Conservation (phyloP, 2,329 filamentous ascomycete species). For the Ilyonectria mors-panacis region DNA sequence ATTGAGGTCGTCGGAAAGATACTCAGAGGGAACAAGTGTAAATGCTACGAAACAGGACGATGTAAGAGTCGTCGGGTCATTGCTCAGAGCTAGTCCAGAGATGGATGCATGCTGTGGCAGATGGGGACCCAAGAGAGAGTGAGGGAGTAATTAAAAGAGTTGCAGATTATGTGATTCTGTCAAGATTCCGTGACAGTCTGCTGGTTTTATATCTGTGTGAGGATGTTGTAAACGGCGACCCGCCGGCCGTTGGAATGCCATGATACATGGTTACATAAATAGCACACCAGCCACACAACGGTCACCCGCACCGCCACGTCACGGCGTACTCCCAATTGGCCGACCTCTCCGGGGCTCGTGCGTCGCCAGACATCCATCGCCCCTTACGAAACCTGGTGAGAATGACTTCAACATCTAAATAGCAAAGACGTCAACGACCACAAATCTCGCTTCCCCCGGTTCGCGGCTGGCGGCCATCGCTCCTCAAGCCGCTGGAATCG, state of each 20-base stretch:
- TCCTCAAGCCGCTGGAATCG: slow-evolving; percentile 13
- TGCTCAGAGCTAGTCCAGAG: background rate
- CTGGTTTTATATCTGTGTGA: slow-evolving; percentile 11
- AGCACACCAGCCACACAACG: slow-evolving; percentile 35
- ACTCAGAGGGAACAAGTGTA: background rate
- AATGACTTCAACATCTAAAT: slow-evolving; percentile 15
- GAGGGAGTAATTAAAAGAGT: background rate
- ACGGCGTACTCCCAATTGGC: slow-evolving; percentile 33
- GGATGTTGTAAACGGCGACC: background rate
- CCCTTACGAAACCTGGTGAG: slow-evolving; percentile 26
- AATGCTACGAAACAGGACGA: background rate
- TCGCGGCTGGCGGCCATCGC: slow-evolving; percentile 20
- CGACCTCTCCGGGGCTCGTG: slow-evolving; percentile 25
- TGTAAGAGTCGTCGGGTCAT: background rate
- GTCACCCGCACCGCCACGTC: slow-evolving; percentile 37
- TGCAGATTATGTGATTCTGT: background rate
- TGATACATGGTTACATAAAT: background rate
- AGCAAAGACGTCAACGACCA: slow-evolving; percentile 31
- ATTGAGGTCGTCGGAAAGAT: background rate
- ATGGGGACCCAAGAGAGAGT: background rate
- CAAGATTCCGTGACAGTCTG: background rate
- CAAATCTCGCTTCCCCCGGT: slow-evolving; percentile 22
- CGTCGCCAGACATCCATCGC: slow-evolving; percentile 16
- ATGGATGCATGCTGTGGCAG: background rate
- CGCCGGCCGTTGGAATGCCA: too few relatives aligned